Evolutionary conservation across 495 filamentous ascomycete genomes (phyloP).

Genomic region (Xylaria venustula): DNA sequence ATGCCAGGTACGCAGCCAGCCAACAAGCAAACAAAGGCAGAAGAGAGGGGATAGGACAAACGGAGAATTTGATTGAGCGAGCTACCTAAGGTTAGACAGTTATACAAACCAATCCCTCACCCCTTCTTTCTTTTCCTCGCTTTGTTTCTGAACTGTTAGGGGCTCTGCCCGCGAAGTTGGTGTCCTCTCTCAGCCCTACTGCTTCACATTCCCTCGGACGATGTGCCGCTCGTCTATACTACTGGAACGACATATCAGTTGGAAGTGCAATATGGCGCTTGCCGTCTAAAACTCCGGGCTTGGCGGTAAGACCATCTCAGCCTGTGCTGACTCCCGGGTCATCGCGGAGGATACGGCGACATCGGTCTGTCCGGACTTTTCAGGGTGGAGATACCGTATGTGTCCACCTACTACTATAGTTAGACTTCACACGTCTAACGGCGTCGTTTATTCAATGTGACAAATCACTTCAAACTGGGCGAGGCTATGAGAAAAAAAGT

Average conservation of each 20-base stretch:
- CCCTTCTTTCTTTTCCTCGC: too few relatives aligned
- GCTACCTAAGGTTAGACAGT: too few relatives aligned
- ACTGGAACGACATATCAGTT: background rate
- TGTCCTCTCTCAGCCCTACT: constrained; percentile 1
- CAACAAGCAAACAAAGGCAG: too few relatives aligned
- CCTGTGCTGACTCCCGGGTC: constrained; percentile 1
- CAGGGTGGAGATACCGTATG: constrained; percentile 1
- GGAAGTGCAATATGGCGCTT: background rate
- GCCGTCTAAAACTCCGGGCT: background rate
- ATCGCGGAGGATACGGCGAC: background rate
- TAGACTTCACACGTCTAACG: background rate
- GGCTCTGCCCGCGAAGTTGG: background rate
- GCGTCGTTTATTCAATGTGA: background rate
- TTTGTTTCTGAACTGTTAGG: too few relatives aligned
- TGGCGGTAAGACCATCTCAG: background rate
- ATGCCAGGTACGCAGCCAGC: too few relatives aligned
- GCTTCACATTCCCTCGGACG: background rate
- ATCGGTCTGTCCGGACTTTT: constrained; percentile 2
- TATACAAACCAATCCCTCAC: too few relatives aligned
- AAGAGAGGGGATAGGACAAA: too few relatives aligned
- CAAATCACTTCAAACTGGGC: constrained; percentile 2
- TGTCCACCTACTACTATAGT: background rate
- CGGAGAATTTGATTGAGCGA: too few relatives aligned
- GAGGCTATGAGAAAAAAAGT: too few relatives aligned
- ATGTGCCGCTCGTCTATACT: constrained; percentile 1